Evolutionary conservation across 495 filamentous ascomycete genomes (phyloP).

Genomic region (Achaetomiella virescens): DNA sequence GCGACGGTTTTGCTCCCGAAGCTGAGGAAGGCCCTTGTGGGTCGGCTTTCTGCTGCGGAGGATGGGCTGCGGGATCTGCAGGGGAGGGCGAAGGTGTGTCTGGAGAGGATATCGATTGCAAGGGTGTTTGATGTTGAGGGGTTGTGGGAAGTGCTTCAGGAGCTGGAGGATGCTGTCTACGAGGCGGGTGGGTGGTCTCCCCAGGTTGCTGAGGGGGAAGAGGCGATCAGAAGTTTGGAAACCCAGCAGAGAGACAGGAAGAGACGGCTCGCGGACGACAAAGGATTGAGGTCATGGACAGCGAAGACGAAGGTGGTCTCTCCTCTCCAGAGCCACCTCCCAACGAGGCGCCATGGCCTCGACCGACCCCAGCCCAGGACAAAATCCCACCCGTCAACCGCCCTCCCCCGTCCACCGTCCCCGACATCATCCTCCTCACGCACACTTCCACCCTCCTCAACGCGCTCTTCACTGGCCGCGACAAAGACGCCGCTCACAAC

Average conservation of each 20-base stretch:
- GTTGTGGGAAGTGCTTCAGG: slow-evolving; percentile 48
- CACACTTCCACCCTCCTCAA: slow-evolving; percentile 37
- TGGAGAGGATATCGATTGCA: slow-evolving; percentile 50
- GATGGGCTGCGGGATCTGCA: slow-evolving; percentile 11
- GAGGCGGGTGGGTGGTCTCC: background rate
- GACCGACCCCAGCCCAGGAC: background rate
- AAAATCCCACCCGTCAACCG: background rate
- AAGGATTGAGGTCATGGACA: slow-evolving; percentile 23
- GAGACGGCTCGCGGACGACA: background rate
- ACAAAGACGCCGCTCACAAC: slow-evolving; percentile 30
- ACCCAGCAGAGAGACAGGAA: background rate
- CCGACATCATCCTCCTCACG: slow-evolving; percentile 39
- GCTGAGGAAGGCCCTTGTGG: slow-evolving; percentile 29
- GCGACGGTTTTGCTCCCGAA: slow-evolving; percentile 25
- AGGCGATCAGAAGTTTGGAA: background rate
- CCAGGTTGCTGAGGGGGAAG: background rate
- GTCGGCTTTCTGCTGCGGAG: slow-evolving; percentile 16
- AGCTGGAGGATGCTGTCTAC: slow-evolving; percentile 27
- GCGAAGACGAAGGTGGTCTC: slow-evolving; percentile 29
- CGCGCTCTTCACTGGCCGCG: slow-evolving; percentile 35
- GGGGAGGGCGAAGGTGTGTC: slow-evolving; percentile 25
- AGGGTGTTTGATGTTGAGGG: slow-evolving; percentile 56
- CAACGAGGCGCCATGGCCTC: background rate
- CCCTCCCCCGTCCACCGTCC: slow-evolving; percentile 5
- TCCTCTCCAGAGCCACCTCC: background rate